Evolutionary conservation across 2,329 filamentous ascomycete species (phyloP).

Genomic region (Elsinoe batatas): DNA sequence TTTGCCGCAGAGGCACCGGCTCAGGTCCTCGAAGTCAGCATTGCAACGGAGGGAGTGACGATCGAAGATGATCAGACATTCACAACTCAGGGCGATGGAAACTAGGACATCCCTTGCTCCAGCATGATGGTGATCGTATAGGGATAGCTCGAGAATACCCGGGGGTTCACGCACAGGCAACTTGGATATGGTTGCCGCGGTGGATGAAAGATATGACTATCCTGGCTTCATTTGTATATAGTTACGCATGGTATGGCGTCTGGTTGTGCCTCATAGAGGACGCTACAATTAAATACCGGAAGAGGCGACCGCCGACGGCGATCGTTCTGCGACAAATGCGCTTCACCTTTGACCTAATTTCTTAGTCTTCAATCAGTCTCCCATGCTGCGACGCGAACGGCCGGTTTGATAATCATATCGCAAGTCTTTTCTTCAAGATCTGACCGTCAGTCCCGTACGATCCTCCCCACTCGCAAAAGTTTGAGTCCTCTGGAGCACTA

Average conservation of each 20-base stretch:
- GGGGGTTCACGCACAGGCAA: not conserved
- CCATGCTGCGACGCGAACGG: too few relatives aligned
- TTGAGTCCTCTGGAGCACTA: too few relatives aligned
- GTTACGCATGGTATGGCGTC: not conserved
- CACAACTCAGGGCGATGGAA: not conserved
- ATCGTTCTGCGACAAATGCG: too few relatives aligned
- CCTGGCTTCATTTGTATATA: not conserved
- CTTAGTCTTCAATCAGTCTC: too few relatives aligned
- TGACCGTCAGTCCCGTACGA: too few relatives aligned
- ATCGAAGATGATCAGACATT: conserved; percentile 66
- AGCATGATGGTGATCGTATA: not conserved
- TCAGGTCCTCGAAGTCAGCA: conserved; percentile 51
- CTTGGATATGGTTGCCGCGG: not conserved
- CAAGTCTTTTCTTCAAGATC: too few relatives aligned
- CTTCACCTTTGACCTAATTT: too few relatives aligned
- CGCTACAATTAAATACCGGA: too few relatives aligned
- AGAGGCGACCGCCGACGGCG: too few relatives aligned
- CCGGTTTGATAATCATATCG: too few relatives aligned
- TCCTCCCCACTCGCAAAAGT: too few relatives aligned
- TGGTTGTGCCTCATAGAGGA: not conserved
- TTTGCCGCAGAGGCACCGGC: conserved; percentile 52
- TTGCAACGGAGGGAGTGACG: conserved; percentile 52
- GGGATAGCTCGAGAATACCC: not conserved
- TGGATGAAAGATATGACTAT: not conserved
- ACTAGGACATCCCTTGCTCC: not conserved